Evolutionary conservation across 345 rosid species (phyloP).

Genomic region (Linum usitatissimum): DNA sequence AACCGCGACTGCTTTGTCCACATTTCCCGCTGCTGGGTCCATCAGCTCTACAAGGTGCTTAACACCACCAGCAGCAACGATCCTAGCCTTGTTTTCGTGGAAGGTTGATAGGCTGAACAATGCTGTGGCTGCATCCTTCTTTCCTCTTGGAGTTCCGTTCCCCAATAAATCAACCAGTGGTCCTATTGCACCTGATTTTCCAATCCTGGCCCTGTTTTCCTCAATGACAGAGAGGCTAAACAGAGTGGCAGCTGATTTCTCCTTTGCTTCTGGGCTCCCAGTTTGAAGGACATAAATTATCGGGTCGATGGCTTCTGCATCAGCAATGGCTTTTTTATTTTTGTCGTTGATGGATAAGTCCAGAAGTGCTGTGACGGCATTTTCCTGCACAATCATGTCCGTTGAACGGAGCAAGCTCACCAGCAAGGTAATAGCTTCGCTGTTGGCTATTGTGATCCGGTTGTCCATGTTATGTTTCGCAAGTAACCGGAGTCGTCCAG

Average conservation of each 20-base stretch:
- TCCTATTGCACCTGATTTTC: conserved; percentile 72
- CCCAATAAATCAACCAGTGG: conserved; percentile 82
- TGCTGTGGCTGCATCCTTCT: conserved; percentile 91
- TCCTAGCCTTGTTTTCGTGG: conserved; percentile 68
- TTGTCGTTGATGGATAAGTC: conserved; percentile 72
- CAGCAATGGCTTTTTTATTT: conserved; percentile 60
- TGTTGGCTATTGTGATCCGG: conserved; percentile 61
- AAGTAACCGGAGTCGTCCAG: conserved; percentile 46
- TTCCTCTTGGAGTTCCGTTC: conserved; percentile 71
- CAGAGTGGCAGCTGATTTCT: conserved; percentile 78
- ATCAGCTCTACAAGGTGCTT: conserved; percentile 74
- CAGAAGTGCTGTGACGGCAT: conserved; percentile 68
- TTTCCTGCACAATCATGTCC: conserved; percentile 52
- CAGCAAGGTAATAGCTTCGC: conserved; percentile 55
- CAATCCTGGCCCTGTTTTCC: conserved; percentile 70
- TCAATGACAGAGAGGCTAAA: conserved; percentile 74
- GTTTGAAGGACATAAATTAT: conserved; percentile 67
- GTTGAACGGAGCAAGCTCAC: conserved; percentile 48
- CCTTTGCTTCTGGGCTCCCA: conserved; percentile 78
- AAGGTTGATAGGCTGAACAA: conserved; percentile 63
- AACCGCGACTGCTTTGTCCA: conserved; percentile 84
- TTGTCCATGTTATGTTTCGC: conserved; percentile 71
- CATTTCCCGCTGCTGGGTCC: conserved; percentile 89
- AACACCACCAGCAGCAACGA: conserved; percentile 79
- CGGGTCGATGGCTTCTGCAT: conserved; percentile 64